phyloP scores from a whole-genome alignment of 257 asterid species.

The Solanum clarkiae region DNA sequence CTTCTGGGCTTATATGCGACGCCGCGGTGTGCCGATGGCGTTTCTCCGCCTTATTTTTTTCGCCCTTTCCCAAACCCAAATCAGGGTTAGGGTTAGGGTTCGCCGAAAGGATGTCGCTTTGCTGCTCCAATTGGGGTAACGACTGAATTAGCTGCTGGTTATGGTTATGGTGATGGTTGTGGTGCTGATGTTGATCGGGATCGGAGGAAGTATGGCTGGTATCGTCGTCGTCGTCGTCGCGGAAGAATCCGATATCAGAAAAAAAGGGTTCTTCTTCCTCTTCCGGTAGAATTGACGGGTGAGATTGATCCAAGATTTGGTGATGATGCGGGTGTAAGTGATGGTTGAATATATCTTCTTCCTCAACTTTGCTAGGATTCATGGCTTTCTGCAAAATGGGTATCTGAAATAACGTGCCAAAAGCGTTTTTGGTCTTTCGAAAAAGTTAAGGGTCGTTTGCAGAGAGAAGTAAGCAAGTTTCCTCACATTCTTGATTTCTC shows the following conservation, averaged over 20 bases:
- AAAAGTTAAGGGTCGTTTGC: neutral
- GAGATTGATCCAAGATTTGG: conserved; percentile 28
- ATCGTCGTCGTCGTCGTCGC: conserved; percentile 72
- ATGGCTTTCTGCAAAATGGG: conserved; percentile 3
- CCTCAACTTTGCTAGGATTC: conserved; percentile 71
- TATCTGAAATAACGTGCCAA: neutral
- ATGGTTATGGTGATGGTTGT: neutral
- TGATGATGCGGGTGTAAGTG: conserved; percentile 31
- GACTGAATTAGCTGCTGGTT: conserved; percentile 17
- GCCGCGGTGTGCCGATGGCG: neutral
- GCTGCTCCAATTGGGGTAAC: conserved; percentile 1
- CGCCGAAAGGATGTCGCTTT: conserved; percentile 14
- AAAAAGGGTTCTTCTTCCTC: conserved; percentile 62
- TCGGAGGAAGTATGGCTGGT: conserved; percentile 75
- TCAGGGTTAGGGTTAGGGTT: conserved; percentile 47
- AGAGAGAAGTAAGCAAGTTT: neutral
- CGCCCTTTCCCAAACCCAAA: neutral
- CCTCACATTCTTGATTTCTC: neutral
- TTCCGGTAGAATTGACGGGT: conserved; percentile 36
- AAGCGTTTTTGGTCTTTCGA: neutral
- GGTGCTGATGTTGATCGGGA: conserved; percentile 23
- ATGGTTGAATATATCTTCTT: conserved; percentile 42
- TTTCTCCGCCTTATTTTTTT: neutral
- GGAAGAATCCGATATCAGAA: conserved; percentile 58
- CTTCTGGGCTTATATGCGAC: conserved; percentile 50